phyloP scores from a whole-genome alignment of 805 yeast species.

The Candida nitratophila region DNA sequence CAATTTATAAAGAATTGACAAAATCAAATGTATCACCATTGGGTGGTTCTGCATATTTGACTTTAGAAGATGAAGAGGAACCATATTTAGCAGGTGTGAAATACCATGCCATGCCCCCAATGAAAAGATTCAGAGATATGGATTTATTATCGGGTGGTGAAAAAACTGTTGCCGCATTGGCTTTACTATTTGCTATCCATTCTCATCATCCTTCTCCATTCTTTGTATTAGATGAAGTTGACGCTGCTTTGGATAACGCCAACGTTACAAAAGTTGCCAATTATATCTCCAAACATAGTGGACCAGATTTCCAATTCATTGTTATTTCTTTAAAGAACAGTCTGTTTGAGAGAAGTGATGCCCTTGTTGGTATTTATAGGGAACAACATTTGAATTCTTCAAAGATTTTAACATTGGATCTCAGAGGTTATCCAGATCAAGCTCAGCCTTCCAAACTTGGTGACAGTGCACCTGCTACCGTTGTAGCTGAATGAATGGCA shows the following conservation, averaged over 20 bases:
- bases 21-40: conserved; percentile 60
- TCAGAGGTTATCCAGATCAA: conserved; percentile 49
- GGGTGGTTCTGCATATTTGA: conserved; percentile 91
- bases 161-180: conserved; percentile 92
- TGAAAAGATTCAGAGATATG: conserved; percentile 89
- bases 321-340: conserved; percentile 87
- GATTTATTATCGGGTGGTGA: conserved; percentile 94
- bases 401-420: conserved; percentile 64
- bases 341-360: conserved; percentile 81
- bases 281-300: conserved; percentile 69
- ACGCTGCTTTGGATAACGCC: conserved; percentile 90
- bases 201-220: conserved; percentile 91
- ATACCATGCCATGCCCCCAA: conserved; percentile 94
- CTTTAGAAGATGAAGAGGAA: conserved; percentile 82
- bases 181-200: conserved; percentile 85
- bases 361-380: conserved; percentile 88
- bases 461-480: not conserved
- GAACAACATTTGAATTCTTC: conserved; percentile 72
- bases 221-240: conserved; percentile 95
- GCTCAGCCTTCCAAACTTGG: not conserved
- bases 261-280: conserved; percentile 85
- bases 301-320: conserved; percentile 80
- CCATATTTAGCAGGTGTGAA: conserved; percentile 80
- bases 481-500: not conserved
- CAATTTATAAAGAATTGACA: conserved; percentile 81